phyloP scores from a whole-genome alignment of 306 rosid genomes.

The Spatholobus suberectus region DNA sequence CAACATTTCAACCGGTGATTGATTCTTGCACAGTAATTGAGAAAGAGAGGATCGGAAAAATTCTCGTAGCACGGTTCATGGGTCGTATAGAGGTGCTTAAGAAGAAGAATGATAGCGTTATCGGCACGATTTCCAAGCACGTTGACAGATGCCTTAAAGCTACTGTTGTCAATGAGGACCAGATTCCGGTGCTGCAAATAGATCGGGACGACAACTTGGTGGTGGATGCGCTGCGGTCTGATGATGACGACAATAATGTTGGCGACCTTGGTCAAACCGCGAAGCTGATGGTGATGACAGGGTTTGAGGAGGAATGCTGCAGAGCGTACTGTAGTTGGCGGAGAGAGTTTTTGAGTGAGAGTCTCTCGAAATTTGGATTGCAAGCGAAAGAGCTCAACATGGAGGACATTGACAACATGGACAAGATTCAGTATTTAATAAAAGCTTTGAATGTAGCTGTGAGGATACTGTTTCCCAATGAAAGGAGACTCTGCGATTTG shows the following conservation, averaged over 20 bases:
- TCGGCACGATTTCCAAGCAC: not conserved
- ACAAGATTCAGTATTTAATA: slow-evolving; percentile 69
- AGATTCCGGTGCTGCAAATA: not conserved
- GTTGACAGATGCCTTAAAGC: not conserved
- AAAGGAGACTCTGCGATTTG: slow-evolving; percentile 66
- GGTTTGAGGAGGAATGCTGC: slow-evolving; percentile 66
- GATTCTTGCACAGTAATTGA: no score
- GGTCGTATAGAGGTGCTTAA: not conserved
- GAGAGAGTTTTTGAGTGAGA: slow-evolving; percentile 67
- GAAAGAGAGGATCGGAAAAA: no score
- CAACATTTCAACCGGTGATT: no score
- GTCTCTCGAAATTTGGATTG: slow-evolving; percentile 61
- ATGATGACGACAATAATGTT: slow-evolving; percentile 24
- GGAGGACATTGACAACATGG: slow-evolving; percentile 45
- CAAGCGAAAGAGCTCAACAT: slow-evolving; percentile 37
- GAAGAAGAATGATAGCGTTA: not conserved
- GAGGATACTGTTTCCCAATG: slow-evolving; percentile 66
- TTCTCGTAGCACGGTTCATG: not conserved
- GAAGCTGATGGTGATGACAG: slow-evolving; percentile 66
- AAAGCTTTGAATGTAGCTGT: slow-evolving; percentile 58
- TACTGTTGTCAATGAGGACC: not conserved
- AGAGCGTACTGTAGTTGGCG: slow-evolving; percentile 66
- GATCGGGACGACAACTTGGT: slow-evolving; percentile 49
- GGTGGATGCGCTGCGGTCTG: slow-evolving; percentile 63
- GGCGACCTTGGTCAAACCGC: slow-evolving; percentile 68